These are phyloP conservation scores for Pyrenopolyporus hunteri DNA, from an alignment of 495 filamentous ascomycete genomes.

Conservation along the genomic window DNA sequence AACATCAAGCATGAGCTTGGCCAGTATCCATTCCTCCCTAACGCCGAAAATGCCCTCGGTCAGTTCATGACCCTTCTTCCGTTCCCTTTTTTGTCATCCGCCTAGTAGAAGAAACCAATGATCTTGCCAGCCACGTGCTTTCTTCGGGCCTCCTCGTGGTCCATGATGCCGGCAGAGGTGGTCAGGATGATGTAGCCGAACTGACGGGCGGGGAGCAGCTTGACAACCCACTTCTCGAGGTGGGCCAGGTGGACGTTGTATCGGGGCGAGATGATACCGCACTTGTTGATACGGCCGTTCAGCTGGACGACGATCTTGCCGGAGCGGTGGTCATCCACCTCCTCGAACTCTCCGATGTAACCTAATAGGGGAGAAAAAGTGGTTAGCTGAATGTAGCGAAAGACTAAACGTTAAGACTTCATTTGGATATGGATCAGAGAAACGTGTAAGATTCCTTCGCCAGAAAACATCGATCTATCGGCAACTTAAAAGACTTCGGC, in stretches of 20 bases:
- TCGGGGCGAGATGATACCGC: constrained; percentile 95
- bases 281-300: constrained; percentile 90
- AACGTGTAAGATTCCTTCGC: constrained; percentile 94
- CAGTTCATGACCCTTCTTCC: constrained; percentile 32
- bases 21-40: constrained; percentile 37
- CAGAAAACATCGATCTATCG: constrained; percentile 75
- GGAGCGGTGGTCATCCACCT: constrained; percentile 98
- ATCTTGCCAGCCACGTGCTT: constrained; percentile 98
- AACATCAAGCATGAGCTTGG: constrained; percentile 27
- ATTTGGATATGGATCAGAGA: constrained; percentile 66
- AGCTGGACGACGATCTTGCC: constrained; percentile 52
- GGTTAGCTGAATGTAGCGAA: constrained; percentile 81
- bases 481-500: constrained; percentile 98
- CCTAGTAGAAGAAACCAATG: constrained; percentile 95
- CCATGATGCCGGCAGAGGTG: constrained; percentile 99
- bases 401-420: constrained; percentile 86
- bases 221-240: constrained; percentile 98
- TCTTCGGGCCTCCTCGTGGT: constrained; percentile 97
- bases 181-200: constrained; percentile 99
- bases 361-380: constrained; percentile 61
- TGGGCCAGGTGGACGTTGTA: constrained; percentile 98
- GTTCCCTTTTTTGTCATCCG: constrained; percentile 19
- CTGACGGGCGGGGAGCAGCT: constrained; percentile 97
- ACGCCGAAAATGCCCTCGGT: constrained; percentile 41
- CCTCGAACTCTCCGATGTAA: constrained; percentile 99